A percentile compares a stretch with the other conserved stretches of the same genome.
These are phyloP conservation scores for Sporothrix protearum DNA, from an alignment of 2,329 filamentous ascomycete genomes.

Conservation along the genomic window DNA sequence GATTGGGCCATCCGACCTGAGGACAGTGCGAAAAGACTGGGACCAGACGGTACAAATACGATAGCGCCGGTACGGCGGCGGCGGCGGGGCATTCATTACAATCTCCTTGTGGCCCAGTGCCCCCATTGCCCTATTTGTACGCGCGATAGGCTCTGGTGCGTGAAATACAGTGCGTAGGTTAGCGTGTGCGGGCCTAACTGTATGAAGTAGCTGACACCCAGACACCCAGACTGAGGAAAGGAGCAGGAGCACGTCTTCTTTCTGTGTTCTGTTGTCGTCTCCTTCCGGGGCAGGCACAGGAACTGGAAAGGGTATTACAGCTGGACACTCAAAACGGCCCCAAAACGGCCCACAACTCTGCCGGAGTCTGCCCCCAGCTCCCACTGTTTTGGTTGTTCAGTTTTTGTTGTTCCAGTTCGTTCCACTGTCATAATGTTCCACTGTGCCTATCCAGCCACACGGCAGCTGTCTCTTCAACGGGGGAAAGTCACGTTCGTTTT, in stretches of 20 bases:
- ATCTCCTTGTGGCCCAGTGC: not conserved
- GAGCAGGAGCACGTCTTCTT: no score
- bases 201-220: not conserved
- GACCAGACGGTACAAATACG: conserved; percentile 1
- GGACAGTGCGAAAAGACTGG: not conserved
- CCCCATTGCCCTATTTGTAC: no score
- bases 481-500: not conserved
- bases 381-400: not conserved
- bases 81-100: not conserved
- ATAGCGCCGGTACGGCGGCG: not conserved
- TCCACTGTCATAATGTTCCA: not conserved
- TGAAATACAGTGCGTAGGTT: not conserved
- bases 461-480: not conserved
- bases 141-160: not conserved
- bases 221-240: no score
- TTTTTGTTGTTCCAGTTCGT: no score
- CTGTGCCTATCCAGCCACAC: conserved; percentile 7
- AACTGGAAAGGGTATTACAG: not conserved
- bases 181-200: not conserved
- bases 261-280: not conserved
- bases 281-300: not conserved
- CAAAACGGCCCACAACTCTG: not conserved
- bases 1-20: not conserved
- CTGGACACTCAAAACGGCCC: not conserved
- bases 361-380: not conserved